A percentile compares a stretch with the other conserved stretches of the same genome.
Conservation (phyloP, 176 grass and related monocot species). For the Hyparrhenia diplandra region DNA sequence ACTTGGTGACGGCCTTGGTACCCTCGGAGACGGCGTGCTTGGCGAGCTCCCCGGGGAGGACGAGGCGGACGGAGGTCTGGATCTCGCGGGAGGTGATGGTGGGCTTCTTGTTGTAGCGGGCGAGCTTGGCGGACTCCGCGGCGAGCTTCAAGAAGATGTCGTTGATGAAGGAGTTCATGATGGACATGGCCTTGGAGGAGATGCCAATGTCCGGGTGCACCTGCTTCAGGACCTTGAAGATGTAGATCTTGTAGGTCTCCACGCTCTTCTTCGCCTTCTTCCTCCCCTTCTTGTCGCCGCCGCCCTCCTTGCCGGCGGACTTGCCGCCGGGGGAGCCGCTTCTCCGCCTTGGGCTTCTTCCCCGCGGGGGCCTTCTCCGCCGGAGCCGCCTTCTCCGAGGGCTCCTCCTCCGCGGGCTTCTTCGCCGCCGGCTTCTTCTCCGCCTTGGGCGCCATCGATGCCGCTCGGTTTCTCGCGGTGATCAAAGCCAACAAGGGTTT, state of each 20-base stretch:
- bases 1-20: constrained; percentile 68
- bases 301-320: constrained; percentile 25
- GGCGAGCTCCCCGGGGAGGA: constrained; percentile 59
- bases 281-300: constrained; percentile 30
- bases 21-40: constrained; percentile 71
- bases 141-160: constrained; percentile 86
- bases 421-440: constrained; percentile 29
- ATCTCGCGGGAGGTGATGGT: constrained; percentile 71
- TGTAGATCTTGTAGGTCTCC: constrained; percentile 84
- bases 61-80: constrained; percentile 50
- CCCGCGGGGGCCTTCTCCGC: constrained; percentile 19
- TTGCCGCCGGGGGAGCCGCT: constrained; percentile 4
- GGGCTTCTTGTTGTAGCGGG: constrained; percentile 61
- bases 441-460: constrained; percentile 25
- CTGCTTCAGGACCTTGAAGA: constrained; percentile 81
- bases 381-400: not conserved
- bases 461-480: not conserved
- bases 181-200: constrained; percentile 84
- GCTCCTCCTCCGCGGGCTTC: constrained; percentile 20
- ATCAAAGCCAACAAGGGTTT: not conserved
- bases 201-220: constrained; percentile 74
- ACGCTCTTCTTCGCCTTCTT: constrained; percentile 41
- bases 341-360: constrained; percentile 26
- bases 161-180: constrained; percentile 95
- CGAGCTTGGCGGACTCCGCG: constrained; percentile 44